Conservation (phyloP, 192 early-diverging fungal species). For the Backusella sp. region DNA sequence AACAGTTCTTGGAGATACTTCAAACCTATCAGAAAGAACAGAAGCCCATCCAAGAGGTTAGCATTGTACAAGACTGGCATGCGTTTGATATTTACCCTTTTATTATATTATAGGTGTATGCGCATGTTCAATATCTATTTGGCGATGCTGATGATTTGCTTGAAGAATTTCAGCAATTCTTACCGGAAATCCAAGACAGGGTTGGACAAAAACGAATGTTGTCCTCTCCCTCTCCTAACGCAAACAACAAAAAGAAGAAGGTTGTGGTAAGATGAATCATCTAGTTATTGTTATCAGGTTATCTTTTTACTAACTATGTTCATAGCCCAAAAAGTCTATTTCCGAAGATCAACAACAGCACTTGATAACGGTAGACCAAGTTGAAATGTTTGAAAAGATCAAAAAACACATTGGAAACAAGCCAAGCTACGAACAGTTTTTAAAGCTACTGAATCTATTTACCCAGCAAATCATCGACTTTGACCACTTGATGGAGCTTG, state of each 20-base stretch:
- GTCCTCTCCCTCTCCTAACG: not conserved
- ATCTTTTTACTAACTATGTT: not conserved
- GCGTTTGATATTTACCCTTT: too few species aligned
- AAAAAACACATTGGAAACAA: conserved; percentile 86
- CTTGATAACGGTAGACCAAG: conserved; percentile 66
- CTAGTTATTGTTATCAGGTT: not conserved
- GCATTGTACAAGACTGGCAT: not conserved
- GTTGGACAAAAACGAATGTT: not conserved
- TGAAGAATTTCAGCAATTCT: conserved; percentile 97
- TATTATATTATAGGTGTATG: conserved; percentile 66
- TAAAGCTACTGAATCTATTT: conserved; percentile 92
- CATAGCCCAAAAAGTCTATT: not conserved
- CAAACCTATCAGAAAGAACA: conserved; percentile 97
- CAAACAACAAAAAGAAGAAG: not conserved
- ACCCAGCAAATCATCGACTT: conserved; percentile 92
- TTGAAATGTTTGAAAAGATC: conserved; percentile 92
- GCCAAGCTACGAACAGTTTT: conserved; percentile 87
- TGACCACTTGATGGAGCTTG: conserved; percentile 79
- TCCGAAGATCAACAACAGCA: not conserved
- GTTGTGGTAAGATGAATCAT: not conserved
- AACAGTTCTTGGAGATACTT: conserved; percentile 95
- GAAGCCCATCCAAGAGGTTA: conserved; percentile 90
- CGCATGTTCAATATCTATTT: conserved; percentile 90
- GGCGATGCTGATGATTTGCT: conserved; percentile 85
- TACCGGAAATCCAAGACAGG: conserved; percentile 64